Evolutionary conservation across 2,329 filamentous ascomycete genomes (phyloP), one percentile per base, ranked within the genome.

Genomic region (Orbilia quercus): DNA sequence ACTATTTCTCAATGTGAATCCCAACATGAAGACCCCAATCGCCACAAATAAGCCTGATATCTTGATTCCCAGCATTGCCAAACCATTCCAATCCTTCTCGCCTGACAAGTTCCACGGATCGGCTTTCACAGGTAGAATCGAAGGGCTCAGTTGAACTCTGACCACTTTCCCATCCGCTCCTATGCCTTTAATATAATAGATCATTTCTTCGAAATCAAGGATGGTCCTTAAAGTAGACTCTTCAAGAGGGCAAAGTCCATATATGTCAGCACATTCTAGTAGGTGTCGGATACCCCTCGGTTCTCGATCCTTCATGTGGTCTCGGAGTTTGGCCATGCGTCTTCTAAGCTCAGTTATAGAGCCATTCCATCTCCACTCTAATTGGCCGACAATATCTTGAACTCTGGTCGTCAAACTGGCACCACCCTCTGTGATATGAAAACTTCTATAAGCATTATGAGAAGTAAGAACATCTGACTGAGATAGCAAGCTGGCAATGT

Each of bases 221-320:
- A 72, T 36, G 2, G 48, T 48, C 12, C 66, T 51, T 14, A 72
- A 28, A 18, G 59, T 36, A 1, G 66, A 72, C 28, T 72, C 66
- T 18, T 72, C 66, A 2, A 72, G 51, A 9, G 67, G 67, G 38
- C 67, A 72, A 14, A 65, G 25, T 14, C 51, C 53, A 31, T 65
- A 72, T 53, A 65, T 65, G 60, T 65, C 59, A 14, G 59, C 36
- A 22, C 63, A 65, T 9, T 72, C 59, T 7, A 72, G 31, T 18
- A 59, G 55, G 11, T 65, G 45, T 12, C 42, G 40, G 1, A 60
- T 47, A 4, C 45, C 31, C 48, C 38, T 64, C 11, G 57, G 18
- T 28, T 60, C 44, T 11, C 53, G 45, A 42, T 59, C 59, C n/a
- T 9, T 44, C 47, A 72, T 45, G 6, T 38, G 25, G 9, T 45